Base-by-base conservation (phyloP, 495 filamentous ascomycete species). In the Letharia lupina region DNA sequence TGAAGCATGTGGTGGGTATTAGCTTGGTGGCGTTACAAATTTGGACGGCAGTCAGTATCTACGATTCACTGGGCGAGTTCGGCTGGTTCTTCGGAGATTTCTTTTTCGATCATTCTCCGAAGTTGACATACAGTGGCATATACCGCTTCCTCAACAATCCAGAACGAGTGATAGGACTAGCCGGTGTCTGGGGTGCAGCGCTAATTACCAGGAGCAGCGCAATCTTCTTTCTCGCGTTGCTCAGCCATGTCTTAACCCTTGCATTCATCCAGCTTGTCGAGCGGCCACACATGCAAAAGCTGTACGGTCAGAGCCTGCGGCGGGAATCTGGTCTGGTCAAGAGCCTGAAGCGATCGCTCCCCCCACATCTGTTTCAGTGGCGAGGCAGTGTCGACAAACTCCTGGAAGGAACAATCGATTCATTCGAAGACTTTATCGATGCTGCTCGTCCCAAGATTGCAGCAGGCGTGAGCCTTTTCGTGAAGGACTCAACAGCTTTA, bases 81-180 rank as follows among this genome's bases (percentile, higher is more conserved):
- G 95, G 95, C 69, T 98, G 95, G 94, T 98, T 98, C 81, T 98
- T 91, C 71, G 94, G 94, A 16, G 94, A 98, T 75, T 98, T 98
- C 80, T 97, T 96, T 77, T 91, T 96, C 69, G 83, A 87, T 61
- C 86, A 87, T 57, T 84, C 86, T 13, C 87, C 85, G 31, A 95
- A 96, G 71, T 82, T 98, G 60, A 98, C 90, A 31, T 98, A 98
- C 78, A 90, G 87, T 68, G 95, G 94, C 61, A 98, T 98, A 70
- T 98, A 98, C 74, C 91, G 94, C 66, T 98, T 91, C 77, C 79
- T 98, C 65, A 98, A 98, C 79, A 98, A 98, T 73, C 94, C 94
- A 0, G 94, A 98, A 75, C 88, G 94, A 67, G 86, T 98, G 42
- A 84, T 98, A 65, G 94, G 94, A 60, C 86, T 94, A 2, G 94